A percentile compares a stretch with the other conserved stretches of the same genome.
Conservation (phyloP, 306 rosid genomes). For the Senna siamea region DNA sequence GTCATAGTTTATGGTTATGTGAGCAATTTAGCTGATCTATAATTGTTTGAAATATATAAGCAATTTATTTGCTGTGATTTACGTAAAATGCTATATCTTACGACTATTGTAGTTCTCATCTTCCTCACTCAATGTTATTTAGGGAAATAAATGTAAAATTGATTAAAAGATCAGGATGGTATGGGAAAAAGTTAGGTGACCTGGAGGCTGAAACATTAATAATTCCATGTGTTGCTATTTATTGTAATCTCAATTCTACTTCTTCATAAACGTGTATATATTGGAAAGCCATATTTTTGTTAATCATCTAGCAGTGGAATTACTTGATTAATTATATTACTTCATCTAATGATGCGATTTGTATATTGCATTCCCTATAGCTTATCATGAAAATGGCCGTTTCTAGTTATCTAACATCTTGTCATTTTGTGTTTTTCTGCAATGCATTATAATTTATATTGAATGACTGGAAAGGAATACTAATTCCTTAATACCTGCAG, state of each 20-base stretch:
- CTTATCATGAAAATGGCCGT: conserved; percentile 28
- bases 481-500: no score
- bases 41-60: conserved; percentile 28
- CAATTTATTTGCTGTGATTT: not conserved
- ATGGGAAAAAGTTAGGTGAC: not conserved
- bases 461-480: no score
- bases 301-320: conserved; percentile 8
- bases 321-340: conserved; percentile 13
- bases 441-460: not conserved
- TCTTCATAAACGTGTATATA: conserved; percentile 5
- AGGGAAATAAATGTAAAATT: not conserved
- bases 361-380: not conserved
- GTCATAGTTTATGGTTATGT: conserved; percentile 7
- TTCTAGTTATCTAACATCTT: not conserved
- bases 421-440: conserved; percentile 15
- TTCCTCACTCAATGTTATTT: not conserved
- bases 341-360: conserved; percentile 8
- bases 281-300: conserved; percentile 9
- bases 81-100: conserved; percentile 3
- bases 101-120: conserved; percentile 9
- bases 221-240: not conserved
- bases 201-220: conserved; percentile 11
- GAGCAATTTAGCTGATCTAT: conserved; percentile 43
- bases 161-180: no score
- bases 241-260: conserved; percentile 24